Conservation (phyloP, 2,329 filamentous ascomycete species). For the Penicillium sp. region DNA sequence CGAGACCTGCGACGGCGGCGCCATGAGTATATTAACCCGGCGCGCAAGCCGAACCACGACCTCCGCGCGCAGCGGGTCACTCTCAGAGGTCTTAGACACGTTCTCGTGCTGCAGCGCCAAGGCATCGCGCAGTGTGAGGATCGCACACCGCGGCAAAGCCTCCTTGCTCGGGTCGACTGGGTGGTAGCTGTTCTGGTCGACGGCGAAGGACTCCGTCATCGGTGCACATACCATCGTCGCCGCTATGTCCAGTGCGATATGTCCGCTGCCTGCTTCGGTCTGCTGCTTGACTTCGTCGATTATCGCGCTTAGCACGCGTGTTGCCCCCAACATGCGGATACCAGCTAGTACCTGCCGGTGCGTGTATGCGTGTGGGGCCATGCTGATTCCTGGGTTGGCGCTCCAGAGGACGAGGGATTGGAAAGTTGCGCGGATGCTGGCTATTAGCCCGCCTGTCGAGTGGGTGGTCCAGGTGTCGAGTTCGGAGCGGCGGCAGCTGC, state of each 20-base stretch:
- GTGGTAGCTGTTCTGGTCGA: slow-evolving; percentile 38
- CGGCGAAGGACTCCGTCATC: slow-evolving; percentile 38
- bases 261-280: slow-evolving; percentile 38
- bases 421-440: slow-evolving; percentile 49
- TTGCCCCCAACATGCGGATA: slow-evolving; percentile 41
- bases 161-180: slow-evolving; percentile 34
- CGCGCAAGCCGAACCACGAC: slow-evolving; percentile 46
- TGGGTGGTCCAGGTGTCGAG: slow-evolving; percentile 53
- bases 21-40: slow-evolving; percentile 42
- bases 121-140: slow-evolving; percentile 43
- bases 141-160: slow-evolving; percentile 30
- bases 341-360: slow-evolving; percentile 51
- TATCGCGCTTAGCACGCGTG: slow-evolving; percentile 37
- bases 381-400: slow-evolving; percentile 48
- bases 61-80: slow-evolving; percentile 45
- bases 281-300: slow-evolving; percentile 46
- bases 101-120: slow-evolving; percentile 39
- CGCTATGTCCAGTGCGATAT: slow-evolving; percentile 45
- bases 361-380: slow-evolving; percentile 55
- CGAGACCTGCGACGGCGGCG: slow-evolving; percentile 38
- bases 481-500: slow-evolving; percentile 47
- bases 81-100: slow-evolving; percentile 42
- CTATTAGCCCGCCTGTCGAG: slow-evolving; percentile 46
- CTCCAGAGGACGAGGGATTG: slow-evolving; percentile 55
- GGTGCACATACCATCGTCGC: slow-evolving; percentile 44